Conservation (phyloP, 176 grass and related monocot species). For the Olyra latifolia region DNA sequence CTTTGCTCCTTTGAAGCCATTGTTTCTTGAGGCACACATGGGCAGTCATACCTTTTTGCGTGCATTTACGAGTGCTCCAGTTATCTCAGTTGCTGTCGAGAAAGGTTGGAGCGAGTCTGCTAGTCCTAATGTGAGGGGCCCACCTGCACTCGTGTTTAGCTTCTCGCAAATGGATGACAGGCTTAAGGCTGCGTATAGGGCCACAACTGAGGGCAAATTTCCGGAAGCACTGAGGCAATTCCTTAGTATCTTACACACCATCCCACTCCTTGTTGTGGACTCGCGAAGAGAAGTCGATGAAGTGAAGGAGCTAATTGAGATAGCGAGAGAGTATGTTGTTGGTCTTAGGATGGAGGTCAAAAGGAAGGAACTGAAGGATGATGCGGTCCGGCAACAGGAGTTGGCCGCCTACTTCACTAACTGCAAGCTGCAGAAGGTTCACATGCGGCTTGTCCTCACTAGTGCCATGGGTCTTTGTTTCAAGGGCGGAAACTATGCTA, state of each 20-base stretch:
- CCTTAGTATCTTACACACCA: conserved; percentile 67
- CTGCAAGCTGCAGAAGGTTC: conserved; percentile 85
- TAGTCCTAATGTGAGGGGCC: conserved; percentile 75
- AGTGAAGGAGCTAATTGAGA: conserved; percentile 86
- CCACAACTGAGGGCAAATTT: conserved; percentile 73
- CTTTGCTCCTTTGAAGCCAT: conserved; percentile 70
- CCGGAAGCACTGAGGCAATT: conserved; percentile 79
- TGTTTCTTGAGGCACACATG: conserved; percentile 65
- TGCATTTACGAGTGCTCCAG: conserved; percentile 55
- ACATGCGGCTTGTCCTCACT: conserved; percentile 67
- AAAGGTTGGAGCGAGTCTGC: conserved; percentile 75
- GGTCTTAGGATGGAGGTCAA: conserved; percentile 83
- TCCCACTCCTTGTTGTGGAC: conserved; percentile 80
- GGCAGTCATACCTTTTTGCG: conserved; percentile 66
- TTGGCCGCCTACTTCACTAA: conserved; percentile 87
- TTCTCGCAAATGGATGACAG: conserved; percentile 80
- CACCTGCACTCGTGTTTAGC: conserved; percentile 74
- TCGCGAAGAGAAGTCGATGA: conserved; percentile 89
- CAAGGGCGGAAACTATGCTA: conserved; percentile 59
- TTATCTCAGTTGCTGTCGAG: conserved; percentile 72
- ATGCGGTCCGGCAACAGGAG: conserved; percentile 59
- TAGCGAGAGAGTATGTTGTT: conserved; percentile 72
- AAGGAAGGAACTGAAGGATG: conserved; percentile 68
- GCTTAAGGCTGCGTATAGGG: conserved; percentile 72
- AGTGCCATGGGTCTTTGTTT: conserved; percentile 76